Conservation (phyloP, 78 protist species). For the Speleostelium caveatum region DNA sequence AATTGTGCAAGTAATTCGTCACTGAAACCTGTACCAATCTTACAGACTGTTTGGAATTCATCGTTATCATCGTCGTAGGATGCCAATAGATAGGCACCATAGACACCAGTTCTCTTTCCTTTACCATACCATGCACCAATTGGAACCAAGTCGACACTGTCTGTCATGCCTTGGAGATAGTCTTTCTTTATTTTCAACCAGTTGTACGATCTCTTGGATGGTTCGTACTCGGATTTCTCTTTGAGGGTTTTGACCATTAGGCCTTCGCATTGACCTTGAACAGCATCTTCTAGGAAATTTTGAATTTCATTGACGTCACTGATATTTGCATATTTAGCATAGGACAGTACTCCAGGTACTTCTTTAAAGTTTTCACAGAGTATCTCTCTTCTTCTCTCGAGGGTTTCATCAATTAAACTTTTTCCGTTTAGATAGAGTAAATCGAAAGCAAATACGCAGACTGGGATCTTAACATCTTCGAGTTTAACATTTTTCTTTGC, state of each 20-base stretch:
- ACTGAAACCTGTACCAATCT: slow-evolving; percentile 95
- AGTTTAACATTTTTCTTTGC: slow-evolving; percentile 90
- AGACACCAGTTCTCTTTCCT: slow-evolving; percentile 98
- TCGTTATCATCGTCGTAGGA: slow-evolving; percentile 96
- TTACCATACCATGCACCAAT: slow-evolving; percentile 97
- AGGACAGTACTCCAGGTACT: slow-evolving; percentile 68
- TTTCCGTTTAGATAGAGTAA: slow-evolving; percentile 95
- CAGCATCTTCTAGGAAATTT: slow-evolving; percentile 84
- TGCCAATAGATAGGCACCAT: slow-evolving; percentile 96
- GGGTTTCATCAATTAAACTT: slow-evolving; percentile 72
- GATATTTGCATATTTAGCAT: slow-evolving; percentile 85
- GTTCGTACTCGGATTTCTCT: slow-evolving; percentile 92
- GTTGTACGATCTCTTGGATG: slow-evolving; percentile 89
- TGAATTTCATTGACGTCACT: slow-evolving; percentile 88
- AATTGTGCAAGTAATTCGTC: slow-evolving; percentile 84
- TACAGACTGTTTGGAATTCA: slow-evolving; percentile 93
- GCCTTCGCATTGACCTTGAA: slow-evolving; percentile 96
- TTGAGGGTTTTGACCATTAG: slow-evolving; percentile 97
- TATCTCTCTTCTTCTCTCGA: slow-evolving; percentile 72
- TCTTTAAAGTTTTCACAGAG: slow-evolving; percentile 60
- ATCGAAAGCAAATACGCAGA: slow-evolving; percentile 98
- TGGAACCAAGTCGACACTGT: slow-evolving; percentile 97
- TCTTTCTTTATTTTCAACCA: slow-evolving; percentile 99
- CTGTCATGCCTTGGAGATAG: slow-evolving; percentile 97
- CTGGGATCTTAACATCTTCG: slow-evolving; percentile 87